Base-by-base conservation (phyloP, 257 asterid species). In the Nicotiana noctiflora region DNA sequence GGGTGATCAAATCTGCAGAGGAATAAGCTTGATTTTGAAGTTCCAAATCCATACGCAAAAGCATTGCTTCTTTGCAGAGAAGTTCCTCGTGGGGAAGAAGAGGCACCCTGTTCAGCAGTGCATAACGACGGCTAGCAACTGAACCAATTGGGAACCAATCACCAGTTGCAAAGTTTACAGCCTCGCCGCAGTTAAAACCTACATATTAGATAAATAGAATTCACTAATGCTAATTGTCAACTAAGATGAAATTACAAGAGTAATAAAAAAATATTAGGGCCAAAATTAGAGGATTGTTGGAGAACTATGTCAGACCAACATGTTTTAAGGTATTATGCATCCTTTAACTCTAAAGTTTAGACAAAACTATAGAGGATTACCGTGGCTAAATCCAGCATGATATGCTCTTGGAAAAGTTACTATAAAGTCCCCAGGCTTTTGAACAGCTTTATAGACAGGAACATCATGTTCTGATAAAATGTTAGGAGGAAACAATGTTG, bases 151-250 rank as follows among this genome's bases (percentile, higher is more conserved):
- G 97, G 90, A 95, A 95, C 99, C 98, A 95, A 87, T 93, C 98
- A 25, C 97, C 98, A 77, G 89, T 86, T 66, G 99, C 98, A 86
- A 95, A 95, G 89, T 95, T 95, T 23, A 95, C 99, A 81, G 99
- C 99, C 86, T 95, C 99, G 23, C 98, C 99, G 79, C 99, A 95
- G 84, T 92, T 93, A 88, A 95, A 95, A 82, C 99, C 99, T 95
- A 90, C 72, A 49, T 29, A 79, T 21, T 27, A 25, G 17, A 19
- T 61, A 74, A 74, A 49, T 6, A 25, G 17, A 74, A 44, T 46
- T 74, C 32, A 49, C 2, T 13, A 25, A 49, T n/a, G 34, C 23
- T 74, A 74, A 49, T 51, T 23, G 61, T 23, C 21, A 49, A 25
- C 37, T 74, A 74, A 46, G 59, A 21, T 44, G 60, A 72, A 46